A percentile compares a stretch with the other conserved stretches of the same genome.
These are phyloP conservation scores for Lentinus brumalis DNA, from an alignment of 768 basidiomycete species.

Conservation along the genomic window DNA sequence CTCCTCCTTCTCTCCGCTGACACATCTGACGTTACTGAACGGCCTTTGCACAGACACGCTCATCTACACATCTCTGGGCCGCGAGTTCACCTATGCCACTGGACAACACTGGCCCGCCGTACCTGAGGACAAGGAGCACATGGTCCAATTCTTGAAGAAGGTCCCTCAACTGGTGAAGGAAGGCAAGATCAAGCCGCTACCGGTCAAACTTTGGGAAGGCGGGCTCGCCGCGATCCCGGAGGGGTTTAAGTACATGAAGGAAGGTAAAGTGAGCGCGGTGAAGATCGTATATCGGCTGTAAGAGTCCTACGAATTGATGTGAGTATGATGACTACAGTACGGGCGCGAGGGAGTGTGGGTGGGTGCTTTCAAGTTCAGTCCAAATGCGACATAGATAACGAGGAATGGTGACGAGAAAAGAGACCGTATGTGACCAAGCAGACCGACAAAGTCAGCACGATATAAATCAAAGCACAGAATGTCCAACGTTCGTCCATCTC, in stretches of 20 bases:
- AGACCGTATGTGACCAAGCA: too few relatives aligned
- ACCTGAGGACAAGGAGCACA: slow-evolving; percentile 8
- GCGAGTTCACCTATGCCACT: not conserved
- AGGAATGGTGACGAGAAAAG: too few relatives aligned
- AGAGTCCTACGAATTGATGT: not conserved
- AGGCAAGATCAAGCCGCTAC: slow-evolving; percentile 24
- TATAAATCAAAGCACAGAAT: too few relatives aligned
- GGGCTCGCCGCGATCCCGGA: slow-evolving; percentile 22
- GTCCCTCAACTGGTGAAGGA: slow-evolving; percentile 12
- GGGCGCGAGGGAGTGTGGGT: too few relatives aligned
- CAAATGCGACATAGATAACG: too few relatives aligned
- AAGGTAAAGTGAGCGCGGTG: slow-evolving; percentile 27
- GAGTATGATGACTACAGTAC: not conserved
- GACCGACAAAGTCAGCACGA: too few relatives aligned
- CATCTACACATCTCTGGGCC: slow-evolving; percentile 10
- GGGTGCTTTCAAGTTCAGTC: too few relatives aligned
- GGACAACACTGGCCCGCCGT: slow-evolving; percentile 11
- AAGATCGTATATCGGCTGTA: slow-evolving; percentile 23
- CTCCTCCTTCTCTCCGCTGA: too few relatives aligned
- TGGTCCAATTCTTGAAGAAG: slow-evolving; percentile 15
- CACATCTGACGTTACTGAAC: slow-evolving; percentile 22
- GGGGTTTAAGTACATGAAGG: slow-evolving; percentile 24
- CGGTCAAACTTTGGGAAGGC: slow-evolving; percentile 14
- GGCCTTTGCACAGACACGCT: slow-evolving; percentile 3
- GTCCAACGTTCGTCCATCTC: too few relatives aligned